These are phyloP conservation scores for Stipa capillata DNA, from an alignment of 176 grass and related monocot genomes.

Conservation along the genomic window DNA sequence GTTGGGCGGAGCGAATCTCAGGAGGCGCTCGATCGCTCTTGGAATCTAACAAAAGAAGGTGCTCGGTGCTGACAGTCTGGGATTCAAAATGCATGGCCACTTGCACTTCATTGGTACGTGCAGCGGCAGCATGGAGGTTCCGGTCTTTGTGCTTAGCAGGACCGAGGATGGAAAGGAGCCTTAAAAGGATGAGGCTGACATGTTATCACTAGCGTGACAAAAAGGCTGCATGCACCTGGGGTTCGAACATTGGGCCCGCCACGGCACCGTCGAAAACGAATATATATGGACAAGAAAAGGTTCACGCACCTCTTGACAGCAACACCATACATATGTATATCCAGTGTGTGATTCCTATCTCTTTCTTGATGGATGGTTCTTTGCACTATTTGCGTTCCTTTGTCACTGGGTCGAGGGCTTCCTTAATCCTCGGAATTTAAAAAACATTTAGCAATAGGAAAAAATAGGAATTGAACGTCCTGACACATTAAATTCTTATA, in stretches of 20 bases:
- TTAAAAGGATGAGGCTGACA: conserved; percentile 4
- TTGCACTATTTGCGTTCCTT: not conserved
- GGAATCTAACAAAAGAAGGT: not conserved
- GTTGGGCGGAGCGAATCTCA: not conserved
- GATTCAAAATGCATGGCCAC: not conserved
- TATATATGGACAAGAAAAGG: not conserved
- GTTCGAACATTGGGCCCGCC: not conserved
- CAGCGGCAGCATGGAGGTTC: no score
- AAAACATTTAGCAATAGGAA: no score
- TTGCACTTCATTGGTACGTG: not conserved
- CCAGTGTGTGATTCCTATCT: not conserved
- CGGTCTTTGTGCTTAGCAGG: not conserved
- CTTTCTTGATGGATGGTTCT: not conserved
- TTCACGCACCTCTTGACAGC: not conserved
- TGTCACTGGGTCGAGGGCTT: not conserved
- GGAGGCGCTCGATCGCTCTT: not conserved
- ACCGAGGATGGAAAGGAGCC: not conserved
- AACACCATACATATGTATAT: not conserved
- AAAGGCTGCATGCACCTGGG: not conserved
- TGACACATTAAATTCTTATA: no score
- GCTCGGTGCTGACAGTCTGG: not conserved
- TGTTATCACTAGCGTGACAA: not conserved
- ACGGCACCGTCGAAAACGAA: not conserved
- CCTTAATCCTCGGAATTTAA: no score
- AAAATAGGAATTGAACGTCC: no score